phyloP scores from a whole-genome alignment of 2,329 filamentous ascomycete genomes.

The Calonectria montana region DNA sequence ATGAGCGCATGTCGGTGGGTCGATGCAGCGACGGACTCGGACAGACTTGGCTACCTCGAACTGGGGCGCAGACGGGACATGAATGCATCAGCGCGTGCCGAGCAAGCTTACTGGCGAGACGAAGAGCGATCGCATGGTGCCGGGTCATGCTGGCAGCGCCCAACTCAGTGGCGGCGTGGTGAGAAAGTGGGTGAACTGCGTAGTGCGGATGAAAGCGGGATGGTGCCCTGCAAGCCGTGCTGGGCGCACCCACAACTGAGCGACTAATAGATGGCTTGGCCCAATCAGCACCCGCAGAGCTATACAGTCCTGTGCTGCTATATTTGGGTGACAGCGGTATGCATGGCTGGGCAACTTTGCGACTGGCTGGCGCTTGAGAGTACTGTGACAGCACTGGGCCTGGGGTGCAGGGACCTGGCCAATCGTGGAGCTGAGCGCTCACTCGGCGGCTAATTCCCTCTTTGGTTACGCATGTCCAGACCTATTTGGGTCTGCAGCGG shows the following conservation, averaged over 20 bases:
- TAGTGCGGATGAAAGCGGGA: conserved; percentile 29
- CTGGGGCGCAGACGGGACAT: conserved; percentile 27
- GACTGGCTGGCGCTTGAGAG: conserved; percentile 56
- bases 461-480: conserved; percentile 30
- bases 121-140: conserved; percentile 31
- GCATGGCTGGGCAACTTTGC: conserved; percentile 33
- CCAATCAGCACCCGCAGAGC: conserved; percentile 48
- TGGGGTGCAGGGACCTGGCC: conserved; percentile 25
- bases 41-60: conserved; percentile 29
- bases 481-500: conserved; percentile 17
- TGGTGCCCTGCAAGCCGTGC: conserved; percentile 34
- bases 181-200: conserved; percentile 26
- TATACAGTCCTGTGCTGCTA: conserved; percentile 41
- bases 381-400: conserved; percentile 38
- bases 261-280: conserved; percentile 22
- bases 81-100: conserved; percentile 33
- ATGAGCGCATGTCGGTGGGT: conserved; percentile 31
- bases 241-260: conserved; percentile 36
- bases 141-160: conserved; percentile 35
- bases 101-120: conserved; percentile 38
- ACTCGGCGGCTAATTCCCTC: conserved; percentile 42
- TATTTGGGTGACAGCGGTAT: conserved; percentile 48
- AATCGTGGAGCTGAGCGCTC: conserved; percentile 34
- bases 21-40: conserved; percentile 36
- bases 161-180: conserved; percentile 33